Base-by-base conservation (phyloP, 768 basidiomycete genomes). In the Tulasnella sp. region DNA sequence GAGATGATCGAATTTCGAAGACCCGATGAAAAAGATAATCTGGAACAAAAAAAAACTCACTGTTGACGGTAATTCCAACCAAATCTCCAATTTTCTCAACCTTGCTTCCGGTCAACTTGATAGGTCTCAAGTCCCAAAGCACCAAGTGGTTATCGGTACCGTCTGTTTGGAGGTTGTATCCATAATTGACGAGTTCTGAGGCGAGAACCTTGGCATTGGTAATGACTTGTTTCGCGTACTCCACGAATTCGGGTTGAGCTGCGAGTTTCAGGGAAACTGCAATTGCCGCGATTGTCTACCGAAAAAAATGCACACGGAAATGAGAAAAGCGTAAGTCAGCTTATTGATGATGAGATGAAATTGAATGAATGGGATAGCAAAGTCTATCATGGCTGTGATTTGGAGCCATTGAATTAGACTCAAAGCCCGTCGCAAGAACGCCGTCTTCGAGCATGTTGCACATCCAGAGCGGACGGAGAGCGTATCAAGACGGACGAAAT, bases 131-230 rank as follows among this genome's bases (percentile, higher is more conserved):
- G 63, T 98, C 95, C 93, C 92, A 96, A 43, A 99, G 83, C 43
- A 98, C 81, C 58, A 98, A 79, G 67, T 99, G 95, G 74, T 88
- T 98, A 66, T 98, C 95, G 15, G 91, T 92, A 54, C 95, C 95
- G 52, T 76, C 80, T 12, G 93, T 98, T 72, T 96, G 92, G 58
- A 99, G 85, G 69, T 83, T 89, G 77, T 98, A 99, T 39, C 87
- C 87, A 63, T 85, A 73, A 53, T 71, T 71, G 56, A 77, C 67
- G 54, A 99, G 81, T 56, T 75, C 70, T 13, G 71, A 66, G 25
- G 79, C 88, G 53, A 99, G 76, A 29, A 86, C 74, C 54, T 69
- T 72, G 1, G 92, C 87, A 65, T 98, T 98, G 54, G 76, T 68
- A 58, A 98, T 82, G 63, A 99, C 92, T 68, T 95, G 90, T 64